Evolutionary conservation across 441 rosid genomes (phyloP).

Genomic region (Jatropha multifida): DNA sequence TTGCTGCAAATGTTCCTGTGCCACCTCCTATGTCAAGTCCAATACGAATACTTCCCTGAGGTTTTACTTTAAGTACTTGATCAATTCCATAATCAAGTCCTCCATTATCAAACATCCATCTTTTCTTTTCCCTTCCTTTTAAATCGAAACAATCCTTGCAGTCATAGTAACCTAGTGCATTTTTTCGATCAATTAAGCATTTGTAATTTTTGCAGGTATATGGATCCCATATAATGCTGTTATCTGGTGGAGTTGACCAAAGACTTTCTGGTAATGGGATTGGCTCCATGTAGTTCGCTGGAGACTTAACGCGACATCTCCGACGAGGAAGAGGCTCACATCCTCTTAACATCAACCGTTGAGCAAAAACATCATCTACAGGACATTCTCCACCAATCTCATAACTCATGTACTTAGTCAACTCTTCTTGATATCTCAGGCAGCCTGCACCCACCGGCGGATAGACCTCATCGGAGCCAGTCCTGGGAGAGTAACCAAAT

Average conservation of each 20-base stretch:
- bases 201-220: constrained; percentile 50
- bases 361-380: constrained; percentile 46
- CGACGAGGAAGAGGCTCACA: constrained; percentile 41
- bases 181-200: constrained; percentile 42
- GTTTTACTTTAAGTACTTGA: constrained; percentile 34
- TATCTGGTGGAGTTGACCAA: constrained; percentile 41
- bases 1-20: constrained; percentile 51
- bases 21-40: constrained; percentile 56
- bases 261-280: constrained; percentile 36
- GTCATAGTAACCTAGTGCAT: constrained; percentile 36
- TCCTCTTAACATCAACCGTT: constrained; percentile 45
- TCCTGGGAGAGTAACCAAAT: constrained; percentile 36
- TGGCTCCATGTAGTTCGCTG: constrained; percentile 37
- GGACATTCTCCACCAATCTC: constrained; percentile 49
- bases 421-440: constrained; percentile 43
- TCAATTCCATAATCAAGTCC: constrained; percentile 46
- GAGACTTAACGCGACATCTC: constrained; percentile 32
- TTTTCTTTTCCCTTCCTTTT: constrained; percentile 38
- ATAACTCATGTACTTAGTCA: constrained; percentile 42
- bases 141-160: constrained; percentile 59
- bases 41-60: constrained; percentile 35
- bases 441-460: constrained; percentile 43
- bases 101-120: constrained; percentile 44
- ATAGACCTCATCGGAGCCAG: constrained; percentile 38
- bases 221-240: constrained; percentile 47